These are phyloP conservation scores for Penicillium chermesinum DNA, from an alignment of 495 filamentous ascomycete species.

Conservation along the genomic window DNA sequence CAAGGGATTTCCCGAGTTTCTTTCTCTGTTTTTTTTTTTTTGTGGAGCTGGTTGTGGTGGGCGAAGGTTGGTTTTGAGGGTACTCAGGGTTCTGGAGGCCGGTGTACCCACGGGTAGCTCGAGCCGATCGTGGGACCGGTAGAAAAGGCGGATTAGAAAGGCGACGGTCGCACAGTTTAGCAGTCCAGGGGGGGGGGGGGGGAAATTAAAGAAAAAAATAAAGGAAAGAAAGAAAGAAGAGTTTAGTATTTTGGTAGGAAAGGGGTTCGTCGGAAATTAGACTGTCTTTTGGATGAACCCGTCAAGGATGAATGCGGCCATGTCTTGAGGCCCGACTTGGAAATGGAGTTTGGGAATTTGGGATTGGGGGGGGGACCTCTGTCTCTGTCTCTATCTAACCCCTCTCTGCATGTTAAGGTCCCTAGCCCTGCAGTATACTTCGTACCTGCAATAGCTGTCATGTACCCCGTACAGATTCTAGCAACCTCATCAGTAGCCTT, in stretches of 20 bases:
- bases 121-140: neutral
- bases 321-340: slow-evolving; percentile 5
- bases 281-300: neutral
- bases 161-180: slow-evolving; percentile 5
- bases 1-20: neutral
- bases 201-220: neutral
- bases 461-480: too few relatives aligned
- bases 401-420: too few relatives aligned
- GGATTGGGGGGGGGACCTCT: neutral
- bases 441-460: too few relatives aligned
- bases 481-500: too few relatives aligned
- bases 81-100: slow-evolving; percentile 4
- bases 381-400: neutral
- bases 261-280: neutral
- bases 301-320: slow-evolving; percentile 10
- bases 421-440: too few relatives aligned
- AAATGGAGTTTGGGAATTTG: neutral
- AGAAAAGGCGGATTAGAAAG: slow-evolving; percentile 3
- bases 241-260: too few relatives aligned
- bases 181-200: too few relatives aligned
- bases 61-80: neutral
- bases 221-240: neutral
- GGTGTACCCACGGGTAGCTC: slow-evolving; percentile 4
- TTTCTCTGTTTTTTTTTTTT: too few relatives aligned
- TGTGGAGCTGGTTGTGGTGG: neutral